Percentiles rank a stretch among this genome's conserved stretches.
Conservation (phyloP, 352 stramenopile species). For the Phytophthora kernoviae region DNA sequence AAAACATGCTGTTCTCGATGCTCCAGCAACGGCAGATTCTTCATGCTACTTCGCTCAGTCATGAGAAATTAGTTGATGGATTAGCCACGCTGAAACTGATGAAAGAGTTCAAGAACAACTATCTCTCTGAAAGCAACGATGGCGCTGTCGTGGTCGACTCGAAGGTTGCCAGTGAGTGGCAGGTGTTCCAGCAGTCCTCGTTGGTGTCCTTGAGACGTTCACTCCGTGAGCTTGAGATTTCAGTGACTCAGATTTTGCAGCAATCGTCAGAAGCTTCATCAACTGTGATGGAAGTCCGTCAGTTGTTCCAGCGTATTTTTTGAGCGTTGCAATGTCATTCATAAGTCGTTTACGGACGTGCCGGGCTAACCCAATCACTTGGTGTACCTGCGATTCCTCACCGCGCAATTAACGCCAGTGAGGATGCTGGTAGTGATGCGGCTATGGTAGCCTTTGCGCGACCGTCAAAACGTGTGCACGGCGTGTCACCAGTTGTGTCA, state of each 20-base stretch:
- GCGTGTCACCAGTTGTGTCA: slow-evolving; percentile 58
- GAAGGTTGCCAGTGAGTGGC: slow-evolving; percentile 52
- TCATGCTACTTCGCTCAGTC: slow-evolving; percentile 64
- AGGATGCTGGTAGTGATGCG: slow-evolving; percentile 50
- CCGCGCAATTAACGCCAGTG: slow-evolving; percentile 46
- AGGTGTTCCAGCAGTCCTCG: slow-evolving; percentile 53
- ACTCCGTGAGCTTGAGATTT: slow-evolving; percentile 72
- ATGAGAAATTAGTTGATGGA: slow-evolving; percentile 68
- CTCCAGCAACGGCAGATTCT: slow-evolving; percentile 89
- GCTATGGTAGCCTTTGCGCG: slow-evolving; percentile 62
- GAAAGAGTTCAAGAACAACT: slow-evolving; percentile 44
- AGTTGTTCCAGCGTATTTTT: slow-evolving; percentile 40
- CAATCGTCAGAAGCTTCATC: slow-evolving; percentile 25
- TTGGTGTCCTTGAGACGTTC: slow-evolving; percentile 52
- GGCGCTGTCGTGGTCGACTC: slow-evolving; percentile 13
- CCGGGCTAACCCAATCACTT: slow-evolving; percentile 37
- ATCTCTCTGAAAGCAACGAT: slow-evolving; percentile 18
- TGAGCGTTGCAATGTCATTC: slow-evolving; percentile 35
- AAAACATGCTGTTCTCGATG: slow-evolving; percentile 90
- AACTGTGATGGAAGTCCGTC: slow-evolving; percentile 22
- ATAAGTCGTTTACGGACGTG: slow-evolving; percentile 31
- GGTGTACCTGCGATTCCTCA: slow-evolving; percentile 67
- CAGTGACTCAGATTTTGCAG: slow-evolving; percentile 55
- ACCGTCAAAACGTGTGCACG: slow-evolving; percentile 61
- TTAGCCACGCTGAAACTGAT: slow-evolving; percentile 60